These are phyloP conservation scores for Aspergillus sp. DNA, from an alignment of 2,329 filamentous ascomycete genomes.

Conservation along the genomic window DNA sequence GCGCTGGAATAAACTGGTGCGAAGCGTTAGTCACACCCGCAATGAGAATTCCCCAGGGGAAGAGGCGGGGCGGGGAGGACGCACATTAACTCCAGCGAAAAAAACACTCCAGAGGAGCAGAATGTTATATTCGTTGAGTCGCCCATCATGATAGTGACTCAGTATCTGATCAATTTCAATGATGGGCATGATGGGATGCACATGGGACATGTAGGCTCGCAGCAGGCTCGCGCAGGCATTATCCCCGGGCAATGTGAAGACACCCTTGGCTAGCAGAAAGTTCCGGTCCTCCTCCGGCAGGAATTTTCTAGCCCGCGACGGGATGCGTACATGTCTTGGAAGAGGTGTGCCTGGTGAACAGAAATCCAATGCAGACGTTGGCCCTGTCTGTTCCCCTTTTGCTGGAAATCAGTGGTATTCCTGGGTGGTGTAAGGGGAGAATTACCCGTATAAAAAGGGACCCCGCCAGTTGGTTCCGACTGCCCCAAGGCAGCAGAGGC, in stretches of 20 bases:
- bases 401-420: too few relatives aligned
- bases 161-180: conserved; percentile 33
- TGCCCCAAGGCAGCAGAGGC: conserved; percentile 18
- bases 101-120: conserved; percentile 43
- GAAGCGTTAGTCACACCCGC: background rate
- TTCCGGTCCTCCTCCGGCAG: conserved; percentile 16
- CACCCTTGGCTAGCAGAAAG: conserved; percentile 33
- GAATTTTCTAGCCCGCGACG: too few relatives aligned
- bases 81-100: conserved; percentile 34
- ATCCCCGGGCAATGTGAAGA: conserved; percentile 32
- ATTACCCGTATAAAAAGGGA: conserved; percentile 14
- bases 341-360: too few relatives aligned
- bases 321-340: too few relatives aligned
- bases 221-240: conserved; percentile 31
- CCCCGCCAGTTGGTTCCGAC: conserved; percentile 16
- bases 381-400: too few relatives aligned
- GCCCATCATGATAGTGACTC: conserved; percentile 24
- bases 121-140: conserved; percentile 31
- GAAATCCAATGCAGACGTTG: too few relatives aligned
- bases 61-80: background rate
- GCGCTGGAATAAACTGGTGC: conserved; percentile 26
- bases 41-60: too few relatives aligned
- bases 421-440: background rate
- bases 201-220: conserved; percentile 36
- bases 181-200: conserved; percentile 40